Percentiles rank a stretch among this genome's conserved stretches.
phyloP scores from a whole-genome alignment of 2,329 filamentous ascomycete genomes.

The Penicillium palitans region DNA sequence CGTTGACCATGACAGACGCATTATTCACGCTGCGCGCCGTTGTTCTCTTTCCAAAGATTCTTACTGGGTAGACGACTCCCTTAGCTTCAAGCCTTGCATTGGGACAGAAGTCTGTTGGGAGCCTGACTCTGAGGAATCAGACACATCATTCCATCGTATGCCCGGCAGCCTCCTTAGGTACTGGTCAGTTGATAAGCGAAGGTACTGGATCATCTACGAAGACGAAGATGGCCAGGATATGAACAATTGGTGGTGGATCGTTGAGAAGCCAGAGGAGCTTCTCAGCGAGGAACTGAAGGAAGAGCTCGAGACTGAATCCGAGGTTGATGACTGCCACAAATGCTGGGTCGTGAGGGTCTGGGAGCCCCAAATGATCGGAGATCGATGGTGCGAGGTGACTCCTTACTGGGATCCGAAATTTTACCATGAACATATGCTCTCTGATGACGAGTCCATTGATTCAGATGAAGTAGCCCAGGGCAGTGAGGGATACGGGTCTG shows the following conservation, averaged over 20 bases:
- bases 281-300: constrained; percentile 5
- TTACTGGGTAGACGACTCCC: constrained; percentile 8
- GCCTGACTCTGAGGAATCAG: not conserved
- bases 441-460: constrained; percentile 11
- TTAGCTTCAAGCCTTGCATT: constrained; percentile 4
- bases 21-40: constrained; percentile 9
- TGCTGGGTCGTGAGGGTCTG: constrained; percentile 11
- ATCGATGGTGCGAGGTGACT: not conserved
- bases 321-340: constrained; percentile 8
- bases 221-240: not conserved
- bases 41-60: constrained; percentile 5
- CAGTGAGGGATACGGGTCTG: not conserved
- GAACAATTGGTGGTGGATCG: constrained; percentile 10
- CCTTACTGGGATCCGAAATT: constrained; percentile 16
- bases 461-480: not conserved
- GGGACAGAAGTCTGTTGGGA: constrained; percentile 9
- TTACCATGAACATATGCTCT: constrained; percentile 9
- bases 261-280: constrained; percentile 14
- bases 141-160: constrained; percentile 8
- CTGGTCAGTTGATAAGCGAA: constrained; percentile 13
- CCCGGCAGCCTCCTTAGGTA: constrained; percentile 5
- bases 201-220: constrained; percentile 9
- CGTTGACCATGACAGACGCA: not conserved
- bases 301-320: not conserved
- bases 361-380: constrained; percentile 4